Evolutionary conservation across 371 early-diverging fungal genomes (phyloP).

Genomic region (Circinella minor): DNA sequence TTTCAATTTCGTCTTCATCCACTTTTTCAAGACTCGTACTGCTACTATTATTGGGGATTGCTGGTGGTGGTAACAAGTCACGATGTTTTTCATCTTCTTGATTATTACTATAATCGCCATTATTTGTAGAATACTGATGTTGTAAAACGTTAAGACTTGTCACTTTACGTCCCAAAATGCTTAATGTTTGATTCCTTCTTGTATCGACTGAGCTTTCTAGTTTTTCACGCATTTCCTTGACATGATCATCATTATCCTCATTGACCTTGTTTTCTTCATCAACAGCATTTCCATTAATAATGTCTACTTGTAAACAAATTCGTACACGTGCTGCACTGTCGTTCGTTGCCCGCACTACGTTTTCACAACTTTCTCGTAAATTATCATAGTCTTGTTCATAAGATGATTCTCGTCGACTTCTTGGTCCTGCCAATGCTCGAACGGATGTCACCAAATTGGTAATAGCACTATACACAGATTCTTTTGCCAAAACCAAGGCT

Average conservation of each 20-base stretch:
- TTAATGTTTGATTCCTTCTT: constrained; percentile 38
- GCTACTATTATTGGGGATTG: background rate
- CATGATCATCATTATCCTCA: constrained; percentile 18
- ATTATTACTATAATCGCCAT: background rate
- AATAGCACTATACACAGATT: constrained; percentile 51
- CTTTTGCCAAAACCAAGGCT: constrained; percentile 47
- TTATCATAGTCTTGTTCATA: constrained; percentile 27
- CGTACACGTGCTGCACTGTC: constrained; percentile 40
- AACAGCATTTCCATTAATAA: background rate
- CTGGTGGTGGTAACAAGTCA: no score
- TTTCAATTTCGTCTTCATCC: constrained; percentile 13
- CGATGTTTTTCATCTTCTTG: background rate
- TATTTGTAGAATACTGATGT: constrained; percentile 23
- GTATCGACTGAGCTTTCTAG: constrained; percentile 28
- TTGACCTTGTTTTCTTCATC: background rate
- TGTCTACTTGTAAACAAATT: constrained; percentile 28
- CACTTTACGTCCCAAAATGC: constrained; percentile 42
- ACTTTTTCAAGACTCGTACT: background rate
- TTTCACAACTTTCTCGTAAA: constrained; percentile 36
- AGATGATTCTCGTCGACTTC: constrained; percentile 14
- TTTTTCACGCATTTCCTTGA: constrained; percentile 19
- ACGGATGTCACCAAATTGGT: constrained; percentile 53
- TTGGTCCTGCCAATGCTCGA: constrained; percentile 33
- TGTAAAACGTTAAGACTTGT: constrained; percentile 42
- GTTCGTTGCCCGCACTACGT: constrained; percentile 38